Base-by-base conservation (phyloP, 257 asterid genomes). In the Capsicum chinense region DNA sequence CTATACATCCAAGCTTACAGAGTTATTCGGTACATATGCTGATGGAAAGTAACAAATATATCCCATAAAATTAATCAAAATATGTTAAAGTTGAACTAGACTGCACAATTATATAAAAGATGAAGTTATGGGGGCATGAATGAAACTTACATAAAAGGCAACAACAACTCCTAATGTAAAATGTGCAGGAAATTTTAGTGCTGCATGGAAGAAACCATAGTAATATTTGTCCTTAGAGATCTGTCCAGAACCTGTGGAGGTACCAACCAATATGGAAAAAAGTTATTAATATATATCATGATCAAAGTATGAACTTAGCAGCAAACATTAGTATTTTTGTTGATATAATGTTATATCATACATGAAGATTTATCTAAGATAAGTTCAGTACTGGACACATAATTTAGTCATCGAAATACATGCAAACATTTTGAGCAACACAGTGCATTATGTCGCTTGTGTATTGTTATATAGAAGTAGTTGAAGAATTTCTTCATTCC, bases 321-420 rank as follows among this genome's bases (percentile, higher is more conserved):
- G 8, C 47, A 57, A 26, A 44, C 6, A 6, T 10, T 5, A 6
- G 6, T 15, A 15, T 47, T 12, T 15, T 6, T 9, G 39, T 48
- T 50, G 9, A 84, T 12, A 8, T 9, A 26, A 26, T 42, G 33
- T 80, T 54, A 21, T 67, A 35, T 26, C 15, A 21, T 83, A 93
- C 98, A 96, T 88, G 98, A 89, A 82, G 87, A 83, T 87, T 95
- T 95, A 91, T 92, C 91, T 81, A 95, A 74, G 79, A 89, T 84
- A 47, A 95, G 88, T 81, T 95, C 94, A 87, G 85, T 93, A 82
- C 78, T 83, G 48, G 92, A 84, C 84, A 95, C 97, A 83, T 93
- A 26, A 26, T 26, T 26, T 26, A 26, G 26, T 26, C 0, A 26
- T 26, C 26, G 26, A 26, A 26, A 26, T 26, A 26, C 26, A 26